These are phyloP conservation scores for Aspergillus felis DNA, from an alignment of 2,329 filamentous ascomycete species.

Conservation along the genomic window DNA sequence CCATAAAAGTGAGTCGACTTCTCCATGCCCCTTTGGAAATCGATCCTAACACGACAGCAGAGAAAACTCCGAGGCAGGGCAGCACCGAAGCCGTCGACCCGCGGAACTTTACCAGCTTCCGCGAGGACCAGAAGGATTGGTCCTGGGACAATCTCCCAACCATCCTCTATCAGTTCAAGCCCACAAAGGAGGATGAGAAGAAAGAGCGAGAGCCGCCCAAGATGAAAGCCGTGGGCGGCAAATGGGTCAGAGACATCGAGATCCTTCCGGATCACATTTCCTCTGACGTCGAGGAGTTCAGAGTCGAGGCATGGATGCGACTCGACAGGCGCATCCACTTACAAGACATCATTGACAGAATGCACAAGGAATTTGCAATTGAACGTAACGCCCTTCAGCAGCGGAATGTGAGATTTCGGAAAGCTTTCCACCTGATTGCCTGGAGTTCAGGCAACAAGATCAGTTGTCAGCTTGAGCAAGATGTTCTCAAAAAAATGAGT, in stretches of 20 bases:
- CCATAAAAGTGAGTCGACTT: neutral
- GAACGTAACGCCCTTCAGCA: conserved; percentile 26
- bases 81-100: conserved; percentile 8
- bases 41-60: neutral
- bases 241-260: conserved; percentile 14
- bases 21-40: neutral
- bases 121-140: conserved; percentile 17
- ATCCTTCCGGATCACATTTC: conserved; percentile 29
- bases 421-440: conserved; percentile 21
- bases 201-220: neutral
- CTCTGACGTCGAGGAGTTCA: conserved; percentile 26
- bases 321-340: conserved; percentile 25
- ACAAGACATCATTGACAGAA: conserved; percentile 25
- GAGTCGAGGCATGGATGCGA: conserved; percentile 31
- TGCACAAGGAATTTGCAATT: conserved; percentile 19
- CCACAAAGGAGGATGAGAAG: neutral
- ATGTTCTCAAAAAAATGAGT: conserved; percentile 6
- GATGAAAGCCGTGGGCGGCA: conserved; percentile 11
- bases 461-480: conserved; percentile 11
- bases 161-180: conserved; percentile 20
- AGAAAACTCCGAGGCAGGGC: conserved; percentile 10
- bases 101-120: conserved; percentile 10
- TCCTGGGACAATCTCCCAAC: conserved; percentile 19
- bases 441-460: conserved; percentile 24
- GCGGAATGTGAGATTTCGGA: conserved; percentile 23